Conservation (phyloP, 2,329 filamentous ascomycete genomes). For the Verticillium nubilum region DNA sequence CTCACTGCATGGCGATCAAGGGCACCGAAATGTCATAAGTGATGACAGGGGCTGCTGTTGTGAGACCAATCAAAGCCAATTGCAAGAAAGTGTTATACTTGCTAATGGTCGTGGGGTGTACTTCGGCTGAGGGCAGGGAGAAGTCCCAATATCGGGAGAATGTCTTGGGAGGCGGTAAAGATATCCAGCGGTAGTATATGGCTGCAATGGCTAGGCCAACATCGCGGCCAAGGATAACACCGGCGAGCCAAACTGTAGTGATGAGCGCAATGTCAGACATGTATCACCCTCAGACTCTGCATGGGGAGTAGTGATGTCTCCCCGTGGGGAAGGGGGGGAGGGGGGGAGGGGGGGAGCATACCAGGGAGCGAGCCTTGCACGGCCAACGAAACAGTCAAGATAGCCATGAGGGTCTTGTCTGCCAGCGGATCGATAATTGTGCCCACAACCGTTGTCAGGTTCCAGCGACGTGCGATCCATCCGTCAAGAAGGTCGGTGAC, state of each 20-base stretch:
- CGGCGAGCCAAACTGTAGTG: constrained; percentile 69
- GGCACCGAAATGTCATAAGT: constrained; percentile 48
- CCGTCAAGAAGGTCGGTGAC: constrained; percentile 90
- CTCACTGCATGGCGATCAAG: constrained; percentile 61
- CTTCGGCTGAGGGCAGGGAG: constrained; percentile 79
- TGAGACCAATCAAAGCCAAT: constrained; percentile 76
- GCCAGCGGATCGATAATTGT: constrained; percentile 96
- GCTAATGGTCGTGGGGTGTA: constrained; percentile 76
- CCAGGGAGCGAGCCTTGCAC: constrained; percentile 76
- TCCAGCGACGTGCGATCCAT: constrained; percentile 84
- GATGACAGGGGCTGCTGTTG: constrained; percentile 74
- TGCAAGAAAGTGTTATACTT: constrained; percentile 95
- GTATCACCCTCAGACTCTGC: neutral
- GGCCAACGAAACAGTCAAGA: constrained; percentile 79
- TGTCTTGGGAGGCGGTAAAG: constrained; percentile 87
- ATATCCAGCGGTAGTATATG: constrained; percentile 95
- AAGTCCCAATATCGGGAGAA: constrained; percentile 96
- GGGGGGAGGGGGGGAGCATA: constrained; percentile 32
- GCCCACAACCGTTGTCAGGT: constrained; percentile 87
- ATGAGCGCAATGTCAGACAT: neutral
- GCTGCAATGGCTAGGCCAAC: constrained; percentile 77
- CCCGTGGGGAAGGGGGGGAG: too few relatives aligned
- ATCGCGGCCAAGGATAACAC: constrained; percentile 87
- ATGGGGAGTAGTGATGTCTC: too few relatives aligned
- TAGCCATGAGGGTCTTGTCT: constrained; percentile 93